Evolutionary conservation across 805 yeast genomes (phyloP), one percentile per base, ranked within the genome.

Genomic region (Wickerhamiella domercqiae): DNA sequence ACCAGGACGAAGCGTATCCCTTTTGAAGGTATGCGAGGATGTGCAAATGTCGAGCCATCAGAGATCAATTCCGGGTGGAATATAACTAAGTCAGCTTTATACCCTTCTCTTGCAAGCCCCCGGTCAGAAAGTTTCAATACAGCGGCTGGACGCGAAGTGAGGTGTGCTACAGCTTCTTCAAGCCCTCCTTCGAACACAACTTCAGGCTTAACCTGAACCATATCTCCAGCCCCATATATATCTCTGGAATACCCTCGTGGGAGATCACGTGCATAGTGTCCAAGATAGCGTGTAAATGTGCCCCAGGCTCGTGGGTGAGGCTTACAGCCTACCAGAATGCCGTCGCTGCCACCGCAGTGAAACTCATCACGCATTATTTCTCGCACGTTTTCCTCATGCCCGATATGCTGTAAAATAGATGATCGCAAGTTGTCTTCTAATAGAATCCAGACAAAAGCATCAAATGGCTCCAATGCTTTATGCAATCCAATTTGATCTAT

Each of bases 231-330:
- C 7, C 18, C 21, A 21, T 42, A 42, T 4, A 42, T 40, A 25
- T 42, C 43, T 11, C 46, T 40, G 26, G 31, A 35, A 13, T 20
- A 31, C 6, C 46, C 46, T 13, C 16, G 30, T 4, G 43, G 39
- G 1, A 42, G 36, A 31, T 42, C 46, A 16, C 46, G 36, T 3
- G 38, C 39, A 25, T 42, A 42, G 30, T 42, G 46, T 14, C 46
- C 46, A 7, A 42, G 36, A 21, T 37, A 42, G 32, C 46, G 14
- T 25, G 46, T 40, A 38, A 42, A 42, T 11, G 39, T 34, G 9
- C 46, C 46, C 35, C 39, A 36, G 13, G 39, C 46, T 4, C 46
- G 39, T 6, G 46, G 46, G 22, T 42, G 46, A 4, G 44, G 44
- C 16, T 42, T 42, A 13, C 28, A 18, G 26, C 46, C 35, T 7